Evolutionary conservation across 495 filamentous ascomycete genomes (phyloP).

Genomic region (Trichoderma erinaceum): DNA sequence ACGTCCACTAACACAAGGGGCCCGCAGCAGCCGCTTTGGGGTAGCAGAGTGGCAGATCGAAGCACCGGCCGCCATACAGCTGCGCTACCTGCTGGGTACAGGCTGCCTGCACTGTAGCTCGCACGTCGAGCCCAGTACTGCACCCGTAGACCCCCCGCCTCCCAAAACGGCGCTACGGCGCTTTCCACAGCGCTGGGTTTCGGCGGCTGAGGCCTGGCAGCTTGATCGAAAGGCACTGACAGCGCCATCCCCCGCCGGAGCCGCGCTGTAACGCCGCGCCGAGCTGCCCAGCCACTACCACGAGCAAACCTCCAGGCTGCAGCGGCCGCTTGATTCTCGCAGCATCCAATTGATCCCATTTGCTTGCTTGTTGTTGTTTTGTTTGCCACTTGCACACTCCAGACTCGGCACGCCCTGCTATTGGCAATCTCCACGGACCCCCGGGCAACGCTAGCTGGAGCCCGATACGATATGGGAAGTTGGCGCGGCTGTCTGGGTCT

Average conservation of each 20-base stretch:
- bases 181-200: slow-evolving; percentile 4
- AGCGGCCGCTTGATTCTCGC: background rate
- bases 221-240: too few species aligned
- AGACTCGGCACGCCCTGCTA: background rate
- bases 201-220: slow-evolving; percentile 7
- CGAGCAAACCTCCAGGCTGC: background rate
- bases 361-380: background rate
- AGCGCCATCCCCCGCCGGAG: slow-evolving; percentile 4
- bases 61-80: background rate
- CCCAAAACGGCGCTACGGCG: slow-evolving; percentile 7
- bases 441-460: background rate
- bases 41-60: too few species aligned
- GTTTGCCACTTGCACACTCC: background rate
- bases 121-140: background rate
- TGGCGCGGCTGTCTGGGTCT: background rate
- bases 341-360: background rate
- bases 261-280: background rate
- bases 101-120: background rate
- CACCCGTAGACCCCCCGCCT: background rate
- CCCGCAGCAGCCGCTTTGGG: too few species aligned
- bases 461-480: slow-evolving; percentile 10
- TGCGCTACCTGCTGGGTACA: background rate
- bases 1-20: too few species aligned
- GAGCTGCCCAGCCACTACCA: background rate
- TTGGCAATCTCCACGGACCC: background rate